Evolutionary conservation across 2,329 filamentous ascomycete genomes (phyloP).

Genomic region (Fusarium temperatum): DNA sequence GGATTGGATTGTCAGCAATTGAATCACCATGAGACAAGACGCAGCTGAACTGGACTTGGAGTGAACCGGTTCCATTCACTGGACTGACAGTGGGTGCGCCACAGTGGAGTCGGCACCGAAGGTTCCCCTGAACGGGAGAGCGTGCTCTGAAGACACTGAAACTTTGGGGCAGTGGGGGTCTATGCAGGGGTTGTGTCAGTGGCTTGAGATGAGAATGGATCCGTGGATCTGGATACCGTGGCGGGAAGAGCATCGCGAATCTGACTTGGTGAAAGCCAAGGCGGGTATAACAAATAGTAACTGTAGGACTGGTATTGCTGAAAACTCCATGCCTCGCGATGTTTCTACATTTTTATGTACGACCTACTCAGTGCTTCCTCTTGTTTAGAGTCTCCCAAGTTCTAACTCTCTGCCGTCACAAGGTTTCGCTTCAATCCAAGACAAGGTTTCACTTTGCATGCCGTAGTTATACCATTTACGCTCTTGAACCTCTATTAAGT

Average conservation of each 20-base stretch:
- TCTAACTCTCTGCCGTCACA: not conserved
- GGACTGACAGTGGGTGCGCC: slow-evolving; percentile 18
- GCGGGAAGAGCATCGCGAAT: slow-evolving; percentile 19
- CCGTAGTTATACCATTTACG: not conserved
- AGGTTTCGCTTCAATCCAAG: slow-evolving; percentile 8
- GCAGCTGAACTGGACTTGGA: not conserved
- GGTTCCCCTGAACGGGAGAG: slow-evolving; percentile 28
- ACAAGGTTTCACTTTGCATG: slow-evolving; percentile 4
- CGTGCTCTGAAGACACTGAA: slow-evolving; percentile 22
- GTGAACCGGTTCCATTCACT: slow-evolving; percentile 5
- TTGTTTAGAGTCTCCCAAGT: not conserved
- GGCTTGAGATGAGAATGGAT: slow-evolving; percentile 15
- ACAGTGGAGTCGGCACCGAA: slow-evolving; percentile 21
- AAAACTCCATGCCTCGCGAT: not conserved
- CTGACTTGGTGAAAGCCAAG: not conserved
- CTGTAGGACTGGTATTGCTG: not conserved
- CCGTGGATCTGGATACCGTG: slow-evolving; percentile 20
- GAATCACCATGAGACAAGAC: slow-evolving; percentile 4
- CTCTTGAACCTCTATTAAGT: not conserved
- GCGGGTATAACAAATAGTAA: not conserved
- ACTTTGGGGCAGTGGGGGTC: slow-evolving; percentile 26
- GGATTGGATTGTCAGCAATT: slow-evolving; percentile 1
- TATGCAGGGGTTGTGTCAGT: slow-evolving; percentile 20
- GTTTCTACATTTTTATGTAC: not conserved
- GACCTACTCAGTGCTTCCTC: not conserved